Base-by-base conservation (phyloP, 768 basidiomycete species). In the Tricholoma flavovirens region DNA sequence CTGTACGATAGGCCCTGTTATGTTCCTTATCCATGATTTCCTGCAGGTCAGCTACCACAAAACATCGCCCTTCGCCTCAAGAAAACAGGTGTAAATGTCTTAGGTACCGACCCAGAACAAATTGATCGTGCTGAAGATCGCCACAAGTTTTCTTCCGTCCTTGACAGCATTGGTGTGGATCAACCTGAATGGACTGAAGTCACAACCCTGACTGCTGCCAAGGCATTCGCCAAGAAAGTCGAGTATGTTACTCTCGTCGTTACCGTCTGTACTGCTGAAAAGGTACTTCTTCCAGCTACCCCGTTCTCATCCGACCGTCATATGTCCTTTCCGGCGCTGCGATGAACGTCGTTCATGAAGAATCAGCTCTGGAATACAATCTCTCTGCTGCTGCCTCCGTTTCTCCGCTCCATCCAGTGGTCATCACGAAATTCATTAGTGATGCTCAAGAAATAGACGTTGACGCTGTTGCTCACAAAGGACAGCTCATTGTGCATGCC, bases 341-440 rank as follows among this genome's bases (percentile, higher is more conserved):
- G 14, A 99, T 99, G 97, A 99, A 97, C 71, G 95, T 98, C 38
- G 93, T 98, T 19, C 89, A 88, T 67, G 93, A 98, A 68, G 93
- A 96, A 69, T 80, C 90, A 11, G 75, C 83, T 14, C 80, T 99
- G 35, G 89, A 96, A 61, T 87, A 96, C 72, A 96, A 92, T 62
- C 84, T 99, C 48, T 94, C 94, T n/a, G 93, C 93, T 19, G 97
- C 97, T 12, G 93, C 96, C 30, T 84, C 88, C 45, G 97, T 98
- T 54, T 98, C 97, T 1, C 94, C 97, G 40, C 82, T 95, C 15
- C 94, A 98, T 73, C 97, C 97, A 2, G 96, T 98, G 63, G 97
- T 99, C 67, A 87, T 99, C 72, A 93, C 96, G 64, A 98, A 98
- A 72, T 99, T 98, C 83, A 99, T 99, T 66, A 92, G 96, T 69